phyloP scores from a whole-genome alignment of 2,329 filamentous ascomycete genomes.

The Epicoccum sorghinum region DNA sequence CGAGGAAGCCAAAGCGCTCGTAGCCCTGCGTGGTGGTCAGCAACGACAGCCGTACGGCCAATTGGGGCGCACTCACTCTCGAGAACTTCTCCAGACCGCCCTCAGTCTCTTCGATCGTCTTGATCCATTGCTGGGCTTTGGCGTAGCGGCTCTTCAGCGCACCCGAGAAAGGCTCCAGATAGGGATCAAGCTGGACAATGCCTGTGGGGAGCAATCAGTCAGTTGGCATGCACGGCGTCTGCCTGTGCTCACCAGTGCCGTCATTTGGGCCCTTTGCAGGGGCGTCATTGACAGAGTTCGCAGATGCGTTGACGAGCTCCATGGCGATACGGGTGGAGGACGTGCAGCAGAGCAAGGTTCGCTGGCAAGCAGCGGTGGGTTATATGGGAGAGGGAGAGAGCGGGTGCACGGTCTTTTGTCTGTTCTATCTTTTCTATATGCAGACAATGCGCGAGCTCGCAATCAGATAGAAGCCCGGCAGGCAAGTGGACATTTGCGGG shows the following conservation, averaged over 20 bases:
- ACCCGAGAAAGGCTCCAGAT: slow-evolving; percentile 83
- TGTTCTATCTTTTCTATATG: background rate
- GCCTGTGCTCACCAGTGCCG: slow-evolving; percentile 66
- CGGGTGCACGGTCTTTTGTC: slow-evolving; percentile 17
- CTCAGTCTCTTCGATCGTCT: slow-evolving; percentile 79
- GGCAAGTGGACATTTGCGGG: slow-evolving; percentile 38
- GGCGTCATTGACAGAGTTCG: slow-evolving; percentile 54
- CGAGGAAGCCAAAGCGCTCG: slow-evolving; percentile 85
- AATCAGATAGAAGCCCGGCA: slow-evolving; percentile 13
- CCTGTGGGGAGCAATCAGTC: slow-evolving; percentile 61
- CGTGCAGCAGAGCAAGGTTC: slow-evolving; percentile 19
- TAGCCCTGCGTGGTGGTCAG: slow-evolving; percentile 67
- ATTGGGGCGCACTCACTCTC: slow-evolving; percentile 59
- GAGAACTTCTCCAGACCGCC: slow-evolving; percentile 93
- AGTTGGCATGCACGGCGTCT: slow-evolving; percentile 7
- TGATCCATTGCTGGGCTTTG: slow-evolving; percentile 85
- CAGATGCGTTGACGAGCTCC: slow-evolving; percentile 53
- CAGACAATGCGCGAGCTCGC: slow-evolving; percentile 16
- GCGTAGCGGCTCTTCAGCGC: slow-evolving; percentile 76
- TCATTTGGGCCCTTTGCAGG: slow-evolving; percentile 66
- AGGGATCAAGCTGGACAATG: slow-evolving; percentile 86
- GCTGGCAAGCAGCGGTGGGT: slow-evolving; percentile 22
- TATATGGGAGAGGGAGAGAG: slow-evolving; percentile 7
- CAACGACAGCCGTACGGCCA: background rate
- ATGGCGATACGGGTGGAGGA: slow-evolving; percentile 30